Conservation (phyloP, 2,329 filamentous ascomycete species). For the Gnomoniopsis smithogilvyi region DNA sequence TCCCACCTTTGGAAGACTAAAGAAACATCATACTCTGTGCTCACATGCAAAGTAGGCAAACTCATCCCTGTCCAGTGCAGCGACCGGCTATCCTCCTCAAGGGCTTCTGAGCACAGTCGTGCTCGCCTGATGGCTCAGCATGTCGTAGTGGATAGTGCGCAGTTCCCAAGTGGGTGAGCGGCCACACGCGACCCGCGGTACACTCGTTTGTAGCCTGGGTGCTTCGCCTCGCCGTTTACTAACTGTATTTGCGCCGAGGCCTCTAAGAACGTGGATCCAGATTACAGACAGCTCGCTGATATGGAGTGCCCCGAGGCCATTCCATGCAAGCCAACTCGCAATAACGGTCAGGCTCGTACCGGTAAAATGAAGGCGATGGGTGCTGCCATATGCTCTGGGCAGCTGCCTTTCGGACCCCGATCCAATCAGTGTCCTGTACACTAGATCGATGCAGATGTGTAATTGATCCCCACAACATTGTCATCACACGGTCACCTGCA, state of each 20-base stretch:
- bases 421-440: slow-evolving; percentile 4
- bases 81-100: too few relatives aligned
- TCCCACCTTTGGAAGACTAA: too few relatives aligned
- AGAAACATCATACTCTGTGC: too few relatives aligned
- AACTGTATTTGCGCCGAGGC: background rate
- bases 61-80: background rate
- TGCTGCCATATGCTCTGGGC: background rate
- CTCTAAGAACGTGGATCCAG: background rate
- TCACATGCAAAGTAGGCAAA: background rate
- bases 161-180: background rate
- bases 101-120: too few relatives aligned
- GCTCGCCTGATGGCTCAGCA: background rate
- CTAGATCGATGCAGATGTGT: background rate
- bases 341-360: background rate
- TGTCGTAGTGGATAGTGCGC: background rate
- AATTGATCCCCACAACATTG: slow-evolving; percentile 15
- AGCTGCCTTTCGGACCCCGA: slow-evolving; percentile 2
- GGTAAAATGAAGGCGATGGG: background rate
- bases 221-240: background rate
- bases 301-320: background rate
- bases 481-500: slow-evolving; percentile 12
- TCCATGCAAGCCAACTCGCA: background rate
- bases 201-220: background rate
- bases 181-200: background rate
- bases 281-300: too few relatives aligned